Conservation (phyloP, 805 yeast species). For the Cephaloascus albidus region DNA sequence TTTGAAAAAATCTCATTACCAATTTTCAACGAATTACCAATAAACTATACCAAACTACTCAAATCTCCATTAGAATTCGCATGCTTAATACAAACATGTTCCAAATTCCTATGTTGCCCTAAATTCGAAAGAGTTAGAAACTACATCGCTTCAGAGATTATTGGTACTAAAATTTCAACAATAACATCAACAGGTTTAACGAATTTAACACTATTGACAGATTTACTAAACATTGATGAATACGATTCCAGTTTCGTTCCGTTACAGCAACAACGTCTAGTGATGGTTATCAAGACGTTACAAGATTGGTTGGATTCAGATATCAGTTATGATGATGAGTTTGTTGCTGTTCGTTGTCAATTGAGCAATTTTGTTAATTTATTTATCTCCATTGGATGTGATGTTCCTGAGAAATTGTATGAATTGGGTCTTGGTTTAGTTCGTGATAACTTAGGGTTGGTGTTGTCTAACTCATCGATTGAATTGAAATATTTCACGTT, state of each 20-base stretch:
- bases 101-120: slow-evolving; percentile 22
- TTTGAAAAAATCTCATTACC: slow-evolving; percentile 15
- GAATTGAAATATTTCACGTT: slow-evolving; percentile 40
- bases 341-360: slow-evolving; percentile 39
- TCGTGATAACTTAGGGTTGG: slow-evolving; percentile 34
- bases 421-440: slow-evolving; percentile 27
- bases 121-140: slow-evolving; percentile 47
- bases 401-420: slow-evolving; percentile 20
- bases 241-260: slow-evolving; percentile 21
- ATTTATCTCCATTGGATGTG: slow-evolving; percentile 7
- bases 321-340: slow-evolving; percentile 46
- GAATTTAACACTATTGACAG: slow-evolving; percentile 37
- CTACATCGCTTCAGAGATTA: slow-evolving; percentile 52
- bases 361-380: slow-evolving; percentile 35
- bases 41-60: slow-evolving; percentile 19
- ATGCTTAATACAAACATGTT: slow-evolving; percentile 22
- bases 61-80: slow-evolving; percentile 21
- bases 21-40: slow-evolving; percentile 17
- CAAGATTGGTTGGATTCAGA: slow-evolving; percentile 54
- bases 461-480: slow-evolving; percentile 25
- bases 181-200: slow-evolving; percentile 33
- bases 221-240: slow-evolving; percentile 17
- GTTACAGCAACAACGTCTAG: slow-evolving; percentile 55
- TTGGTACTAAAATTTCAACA: slow-evolving; percentile 39
- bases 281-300: slow-evolving; percentile 48